These are phyloP conservation scores for Pseudogymnoascus sp. DNA, from an alignment of 2,329 filamentous ascomycete species.

Conservation along the genomic window DNA sequence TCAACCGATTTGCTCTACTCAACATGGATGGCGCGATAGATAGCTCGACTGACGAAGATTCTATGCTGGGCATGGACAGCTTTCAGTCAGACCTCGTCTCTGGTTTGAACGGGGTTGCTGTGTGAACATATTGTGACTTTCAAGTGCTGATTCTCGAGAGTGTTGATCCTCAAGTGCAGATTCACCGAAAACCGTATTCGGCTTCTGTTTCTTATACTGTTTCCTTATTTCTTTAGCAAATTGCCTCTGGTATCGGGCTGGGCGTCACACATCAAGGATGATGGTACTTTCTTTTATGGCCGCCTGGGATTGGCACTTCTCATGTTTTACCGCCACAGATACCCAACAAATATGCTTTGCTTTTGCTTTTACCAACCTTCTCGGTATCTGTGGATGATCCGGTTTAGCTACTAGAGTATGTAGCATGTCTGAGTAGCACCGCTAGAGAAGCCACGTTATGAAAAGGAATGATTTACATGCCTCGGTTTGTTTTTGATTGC, in stretches of 20 bases:
- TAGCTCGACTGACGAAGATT: neutral
- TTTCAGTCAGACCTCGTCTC: neutral
- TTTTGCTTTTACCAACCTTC: neutral
- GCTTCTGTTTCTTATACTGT: neutral
- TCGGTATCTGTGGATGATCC: neutral
- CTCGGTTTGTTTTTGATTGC: neutral
- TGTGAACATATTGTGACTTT: neutral
- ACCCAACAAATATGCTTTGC: slow-evolving; percentile 3
- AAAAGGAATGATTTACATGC: neutral
- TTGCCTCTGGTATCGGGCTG: neutral
- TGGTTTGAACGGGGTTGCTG: slow-evolving; percentile 1
- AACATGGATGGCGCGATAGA: slow-evolving; percentile 35
- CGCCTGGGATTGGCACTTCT: neutral
- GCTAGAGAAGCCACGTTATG: neutral
- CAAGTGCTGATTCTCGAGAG: neutral
- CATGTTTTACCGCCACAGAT: neutral
- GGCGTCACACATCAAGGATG: neutral
- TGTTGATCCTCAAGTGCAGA: neutral
- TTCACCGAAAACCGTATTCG: neutral
- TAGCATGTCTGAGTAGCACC: neutral
- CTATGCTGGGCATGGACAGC: neutral
- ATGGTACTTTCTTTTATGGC: neutral
- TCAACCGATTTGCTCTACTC: slow-evolving; percentile 56
- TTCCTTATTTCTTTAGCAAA: neutral
- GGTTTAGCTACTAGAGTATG: neutral